Evolutionary conservation across 495 filamentous ascomycete species (phyloP).

Genomic region (Penicillium coprophilum): DNA sequence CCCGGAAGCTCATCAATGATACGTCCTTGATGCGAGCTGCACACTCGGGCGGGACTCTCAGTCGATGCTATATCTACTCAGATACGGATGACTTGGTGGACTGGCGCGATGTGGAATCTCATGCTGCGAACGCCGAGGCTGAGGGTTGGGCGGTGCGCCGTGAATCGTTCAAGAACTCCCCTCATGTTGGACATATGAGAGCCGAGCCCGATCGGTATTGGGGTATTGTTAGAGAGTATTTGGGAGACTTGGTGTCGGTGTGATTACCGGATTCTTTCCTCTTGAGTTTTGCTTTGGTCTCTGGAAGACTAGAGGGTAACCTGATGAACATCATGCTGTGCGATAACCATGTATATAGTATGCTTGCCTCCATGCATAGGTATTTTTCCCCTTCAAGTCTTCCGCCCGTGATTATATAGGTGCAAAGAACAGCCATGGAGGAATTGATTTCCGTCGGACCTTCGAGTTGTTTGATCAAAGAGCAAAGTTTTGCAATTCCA

Average conservation of each 20-base stretch:
- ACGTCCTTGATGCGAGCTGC: slow-evolving; percentile 24
- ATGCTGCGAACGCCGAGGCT: slow-evolving; percentile 40
- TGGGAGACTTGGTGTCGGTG: slow-evolving; percentile 14
- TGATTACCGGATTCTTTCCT: slow-evolving; percentile 1
- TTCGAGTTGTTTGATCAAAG: neutral
- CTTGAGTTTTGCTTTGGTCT: neutral
- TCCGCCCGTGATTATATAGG: neutral
- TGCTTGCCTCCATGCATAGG: neutral
- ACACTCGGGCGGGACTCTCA: slow-evolving; percentile 15
- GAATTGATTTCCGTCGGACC: neutral
- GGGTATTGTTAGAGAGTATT: slow-evolving; percentile 34
- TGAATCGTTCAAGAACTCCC: slow-evolving; percentile 40
- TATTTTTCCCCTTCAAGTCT: neutral
- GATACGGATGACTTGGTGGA: slow-evolving; percentile 44
- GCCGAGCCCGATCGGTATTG: slow-evolving; percentile 46
- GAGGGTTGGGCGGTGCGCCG: slow-evolving; percentile 37
- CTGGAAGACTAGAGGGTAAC: neutral
- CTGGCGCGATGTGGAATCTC: slow-evolving; percentile 41
- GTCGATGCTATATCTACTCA: slow-evolving; percentile 48
- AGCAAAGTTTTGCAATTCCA: neutral
- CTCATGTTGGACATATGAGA: slow-evolving; percentile 49
- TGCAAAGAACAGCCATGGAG: neutral
- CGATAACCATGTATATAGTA: neutral
- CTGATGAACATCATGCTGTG: neutral
- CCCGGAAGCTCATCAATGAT: slow-evolving; percentile 35